phyloP scores from a whole-genome alignment of 176 grass and related monocot species.

The Eleusine indica region DNA sequence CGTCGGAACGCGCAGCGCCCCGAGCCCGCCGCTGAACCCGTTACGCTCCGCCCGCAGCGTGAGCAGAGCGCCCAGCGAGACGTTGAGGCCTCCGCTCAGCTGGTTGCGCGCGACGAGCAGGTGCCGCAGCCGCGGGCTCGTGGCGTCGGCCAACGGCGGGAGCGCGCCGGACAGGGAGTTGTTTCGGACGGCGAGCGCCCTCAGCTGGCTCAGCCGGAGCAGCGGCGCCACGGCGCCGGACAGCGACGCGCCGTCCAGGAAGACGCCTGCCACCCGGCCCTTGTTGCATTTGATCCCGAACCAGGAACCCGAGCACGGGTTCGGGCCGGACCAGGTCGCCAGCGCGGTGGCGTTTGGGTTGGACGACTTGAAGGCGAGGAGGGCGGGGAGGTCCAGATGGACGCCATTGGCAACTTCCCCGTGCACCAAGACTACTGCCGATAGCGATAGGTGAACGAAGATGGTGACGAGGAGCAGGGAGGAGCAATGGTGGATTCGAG shows the following conservation, averaged over 20 bases:
- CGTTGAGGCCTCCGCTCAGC: constrained; percentile 35
- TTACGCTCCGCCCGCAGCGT: constrained; percentile 61
- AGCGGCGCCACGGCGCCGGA: constrained; percentile 48
- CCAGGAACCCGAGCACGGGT: constrained; percentile 67
- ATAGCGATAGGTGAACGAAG: constrained; percentile 33
- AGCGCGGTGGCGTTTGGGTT: constrained; percentile 34
- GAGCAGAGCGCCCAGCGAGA: constrained; percentile 47
- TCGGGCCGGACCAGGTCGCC: constrained; percentile 47
- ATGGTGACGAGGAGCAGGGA: not conserved
- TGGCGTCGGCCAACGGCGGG: constrained; percentile 41
- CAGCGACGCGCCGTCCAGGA: constrained; percentile 51
- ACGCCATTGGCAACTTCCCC: constrained; percentile 34
- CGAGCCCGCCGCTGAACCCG: constrained; percentile 46
- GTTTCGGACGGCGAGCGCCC: constrained; percentile 51
- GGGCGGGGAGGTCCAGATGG: constrained; percentile 43
- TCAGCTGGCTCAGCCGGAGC: constrained; percentile 43
- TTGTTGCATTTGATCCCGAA: constrained; percentile 49
- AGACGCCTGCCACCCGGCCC: constrained; percentile 52
- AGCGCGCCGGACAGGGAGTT: constrained; percentile 52
- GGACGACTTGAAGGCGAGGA: constrained; percentile 57
- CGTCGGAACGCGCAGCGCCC: constrained; percentile 33
- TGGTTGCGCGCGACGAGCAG: constrained; percentile 56
- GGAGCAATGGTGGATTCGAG: not conserved
- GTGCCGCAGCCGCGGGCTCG: constrained; percentile 49
- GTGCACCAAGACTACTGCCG: not conserved